These are phyloP conservation scores for Sclerotinia minor DNA, from an alignment of 2,329 filamentous ascomycete genomes.

Conservation along the genomic window DNA sequence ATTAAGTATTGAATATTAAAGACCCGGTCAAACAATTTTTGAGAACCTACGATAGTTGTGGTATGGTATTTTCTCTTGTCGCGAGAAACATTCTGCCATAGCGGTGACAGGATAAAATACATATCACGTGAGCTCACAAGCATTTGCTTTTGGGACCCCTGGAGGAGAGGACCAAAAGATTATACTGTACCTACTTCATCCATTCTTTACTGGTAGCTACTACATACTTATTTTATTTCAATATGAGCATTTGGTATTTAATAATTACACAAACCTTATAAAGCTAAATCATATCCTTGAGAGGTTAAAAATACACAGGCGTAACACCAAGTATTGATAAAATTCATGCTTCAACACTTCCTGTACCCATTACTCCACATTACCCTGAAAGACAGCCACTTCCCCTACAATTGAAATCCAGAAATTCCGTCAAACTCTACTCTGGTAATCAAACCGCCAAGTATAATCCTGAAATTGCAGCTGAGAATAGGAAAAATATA, in stretches of 20 bases:
- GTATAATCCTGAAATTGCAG: conserved; percentile 8
- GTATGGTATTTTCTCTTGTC: neutral
- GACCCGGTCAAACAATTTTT: neutral
- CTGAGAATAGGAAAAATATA: neutral
- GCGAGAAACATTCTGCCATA: conserved; percentile 14
- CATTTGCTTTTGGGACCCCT: neutral
- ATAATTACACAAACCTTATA: neutral
- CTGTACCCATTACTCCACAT: neutral
- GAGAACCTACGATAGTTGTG: too few relatives aligned
- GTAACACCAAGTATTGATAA: neutral
- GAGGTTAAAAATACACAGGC: neutral
- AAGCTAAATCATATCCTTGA: neutral
- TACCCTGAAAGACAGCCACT: neutral
- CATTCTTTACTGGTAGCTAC: neutral
- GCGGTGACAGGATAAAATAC: neutral
- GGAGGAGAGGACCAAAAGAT: neutral
- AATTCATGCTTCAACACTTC: neutral
- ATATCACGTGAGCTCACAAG: neutral
- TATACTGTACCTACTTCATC: neutral
- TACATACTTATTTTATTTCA: too few relatives aligned
- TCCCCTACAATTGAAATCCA: conserved; percentile 4
- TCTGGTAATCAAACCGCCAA: conserved; percentile 7
- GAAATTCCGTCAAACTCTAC: neutral
- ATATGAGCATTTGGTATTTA: neutral
- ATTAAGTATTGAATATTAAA: neutral